Conservation (phyloP, 345 rosid genomes). For the Tarenaya hassleriana region DNA sequence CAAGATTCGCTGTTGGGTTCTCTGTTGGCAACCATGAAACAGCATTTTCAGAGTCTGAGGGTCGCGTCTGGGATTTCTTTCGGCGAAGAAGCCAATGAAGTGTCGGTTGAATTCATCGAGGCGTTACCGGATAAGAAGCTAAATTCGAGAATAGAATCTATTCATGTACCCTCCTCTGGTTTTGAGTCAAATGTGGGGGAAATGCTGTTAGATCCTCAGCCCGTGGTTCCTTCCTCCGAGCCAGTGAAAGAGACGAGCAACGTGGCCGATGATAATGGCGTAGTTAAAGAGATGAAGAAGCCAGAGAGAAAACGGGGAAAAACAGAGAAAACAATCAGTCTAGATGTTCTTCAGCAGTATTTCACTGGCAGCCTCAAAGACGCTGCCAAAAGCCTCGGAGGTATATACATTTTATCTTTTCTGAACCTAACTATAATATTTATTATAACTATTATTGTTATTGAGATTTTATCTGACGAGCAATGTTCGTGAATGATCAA, state of each 20-base stretch:
- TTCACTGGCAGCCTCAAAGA: constrained; percentile 92
- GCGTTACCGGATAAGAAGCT: constrained; percentile 41
- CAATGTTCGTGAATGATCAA: constrained; percentile 5
- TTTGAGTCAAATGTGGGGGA: no score
- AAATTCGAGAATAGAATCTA: constrained; percentile 42
- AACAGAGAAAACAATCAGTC: constrained; percentile 79
- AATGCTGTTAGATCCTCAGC: no score
- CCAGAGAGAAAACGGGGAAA: constrained; percentile 74
- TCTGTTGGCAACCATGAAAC: constrained; percentile 67
- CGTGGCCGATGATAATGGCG: no score
- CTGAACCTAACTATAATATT: not conserved
- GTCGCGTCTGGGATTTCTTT: constrained; percentile 65
- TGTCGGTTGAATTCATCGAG: constrained; percentile 57
- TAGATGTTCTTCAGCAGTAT: constrained; percentile 82
- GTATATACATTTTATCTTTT: constrained; percentile 33
- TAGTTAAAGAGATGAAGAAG: constrained; percentile 37
- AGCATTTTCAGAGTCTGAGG: constrained; percentile 65
- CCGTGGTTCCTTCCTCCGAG: no score
- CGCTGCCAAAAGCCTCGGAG: constrained; percentile 95
- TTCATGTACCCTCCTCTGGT: constrained; percentile 22
- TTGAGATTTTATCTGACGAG: constrained; percentile 14
- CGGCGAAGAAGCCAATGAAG: constrained; percentile 34
- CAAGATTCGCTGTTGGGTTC: constrained; percentile 58
- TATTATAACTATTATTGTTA: constrained; percentile 9
- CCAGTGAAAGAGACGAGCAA: no score